Conservation (phyloP, 257 asterid genomes). For the Fraxinus pennsylvanica region DNA sequence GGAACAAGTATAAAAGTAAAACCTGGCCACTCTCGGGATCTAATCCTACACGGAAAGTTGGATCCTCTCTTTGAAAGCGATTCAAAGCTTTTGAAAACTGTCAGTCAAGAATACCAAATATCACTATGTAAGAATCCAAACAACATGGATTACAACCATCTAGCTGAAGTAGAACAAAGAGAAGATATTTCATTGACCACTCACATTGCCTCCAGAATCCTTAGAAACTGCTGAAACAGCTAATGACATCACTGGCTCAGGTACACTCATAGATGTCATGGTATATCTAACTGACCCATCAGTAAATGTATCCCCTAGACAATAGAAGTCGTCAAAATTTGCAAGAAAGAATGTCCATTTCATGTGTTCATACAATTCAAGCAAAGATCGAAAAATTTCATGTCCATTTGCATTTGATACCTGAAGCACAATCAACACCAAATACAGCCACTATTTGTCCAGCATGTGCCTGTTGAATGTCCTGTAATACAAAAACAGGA, state of each 20-base stretch:
- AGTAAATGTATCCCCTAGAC: slow-evolving; percentile 93
- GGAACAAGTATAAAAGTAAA: slow-evolving; percentile 18
- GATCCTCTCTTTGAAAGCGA: slow-evolving; percentile 97
- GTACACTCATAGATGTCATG: slow-evolving; percentile 99
- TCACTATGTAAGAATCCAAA: slow-evolving; percentile 14
- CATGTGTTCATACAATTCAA: slow-evolving; percentile 1
- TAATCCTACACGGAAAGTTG: slow-evolving; percentile 95
- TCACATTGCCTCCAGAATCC: slow-evolving; percentile 96
- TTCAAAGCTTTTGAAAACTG: slow-evolving; percentile 99
- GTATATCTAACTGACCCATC: slow-evolving; percentile 94
- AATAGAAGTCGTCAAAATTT: background rate
- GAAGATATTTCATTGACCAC: slow-evolving; percentile 25
- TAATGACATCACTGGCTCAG: slow-evolving; percentile 99
- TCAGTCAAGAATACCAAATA: slow-evolving; percentile 27
- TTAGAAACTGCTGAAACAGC: slow-evolving; percentile 94
- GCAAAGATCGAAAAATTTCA: background rate
- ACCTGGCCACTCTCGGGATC: slow-evolving; percentile 98
- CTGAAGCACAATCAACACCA: slow-evolving; percentile 99
- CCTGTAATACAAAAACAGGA: slow-evolving; percentile 46
- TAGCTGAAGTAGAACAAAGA: slow-evolving; percentile 21
- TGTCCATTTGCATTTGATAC: slow-evolving; percentile 36
- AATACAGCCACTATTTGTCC: slow-evolving; percentile 99
- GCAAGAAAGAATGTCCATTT: slow-evolving; percentile 19
- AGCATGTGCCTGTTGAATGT: slow-evolving; percentile 97
- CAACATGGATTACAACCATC: slow-evolving; percentile 10